Percentiles rank a stretch among this genome's conserved stretches.
Conservation (phyloP, 129 eudicot genomes). For the Tagetes patula region DNA sequence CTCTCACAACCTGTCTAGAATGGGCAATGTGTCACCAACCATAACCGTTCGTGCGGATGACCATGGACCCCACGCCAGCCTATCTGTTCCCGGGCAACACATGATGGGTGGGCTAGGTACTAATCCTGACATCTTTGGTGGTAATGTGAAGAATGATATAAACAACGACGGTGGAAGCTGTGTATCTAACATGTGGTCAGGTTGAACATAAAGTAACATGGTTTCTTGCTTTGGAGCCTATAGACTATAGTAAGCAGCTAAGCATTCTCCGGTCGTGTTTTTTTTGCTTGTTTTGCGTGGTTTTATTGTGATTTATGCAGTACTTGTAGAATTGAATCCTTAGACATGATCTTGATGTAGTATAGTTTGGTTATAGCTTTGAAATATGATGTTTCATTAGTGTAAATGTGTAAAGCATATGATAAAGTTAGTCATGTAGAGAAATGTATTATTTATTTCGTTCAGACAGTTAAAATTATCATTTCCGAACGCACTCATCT, state of each 20-base stretch:
- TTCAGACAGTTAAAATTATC: not conserved
- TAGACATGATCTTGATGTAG: conserved; percentile 12
- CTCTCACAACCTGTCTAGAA: conserved; percentile 40
- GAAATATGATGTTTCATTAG: not conserved
- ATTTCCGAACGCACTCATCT: too few species aligned
- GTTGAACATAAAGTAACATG: not conserved
- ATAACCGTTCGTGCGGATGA: conserved; percentile 52
- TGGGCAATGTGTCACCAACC: conserved; percentile 60
- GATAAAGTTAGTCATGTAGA: not conserved
- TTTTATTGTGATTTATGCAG: conserved; percentile 4
- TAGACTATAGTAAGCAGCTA: not conserved
- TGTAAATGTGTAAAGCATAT: too few species aligned
- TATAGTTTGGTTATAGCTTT: not conserved
- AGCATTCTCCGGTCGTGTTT: not conserved
- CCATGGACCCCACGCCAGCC: conserved; percentile 32
- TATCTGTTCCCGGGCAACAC: conserved; percentile 45
- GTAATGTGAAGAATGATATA: conserved; percentile 43
- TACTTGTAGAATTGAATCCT: not conserved
- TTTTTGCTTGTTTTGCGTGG: not conserved
- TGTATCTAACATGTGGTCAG: conserved; percentile 49
- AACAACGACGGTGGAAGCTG: conserved; percentile 47
- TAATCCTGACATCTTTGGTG: conserved; percentile 31
- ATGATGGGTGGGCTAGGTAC: conserved; percentile 40
- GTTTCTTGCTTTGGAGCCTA: not conserved
- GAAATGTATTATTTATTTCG: not conserved